Percentiles rank a stretch among this genome's conserved stretches.
Conservation (phyloP, 176 grass and related monocot species). For the Poa annua region DNA sequence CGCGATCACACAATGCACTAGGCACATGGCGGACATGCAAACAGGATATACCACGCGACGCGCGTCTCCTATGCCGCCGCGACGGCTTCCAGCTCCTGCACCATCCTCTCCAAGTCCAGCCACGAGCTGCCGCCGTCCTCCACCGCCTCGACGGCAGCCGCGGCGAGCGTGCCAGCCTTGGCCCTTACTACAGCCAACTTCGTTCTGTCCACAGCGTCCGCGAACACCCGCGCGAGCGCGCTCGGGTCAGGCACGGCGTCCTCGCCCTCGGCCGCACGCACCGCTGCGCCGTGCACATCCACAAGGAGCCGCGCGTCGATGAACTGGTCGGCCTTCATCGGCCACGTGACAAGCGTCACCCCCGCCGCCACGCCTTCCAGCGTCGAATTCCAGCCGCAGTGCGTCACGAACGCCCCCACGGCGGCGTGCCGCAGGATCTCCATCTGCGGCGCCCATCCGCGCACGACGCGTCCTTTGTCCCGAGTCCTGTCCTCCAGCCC, state of each 20-base stretch:
- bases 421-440: conserved; percentile 38
- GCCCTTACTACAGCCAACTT: conserved; percentile 27
- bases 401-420: conserved; percentile 67
- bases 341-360: conserved; percentile 37
- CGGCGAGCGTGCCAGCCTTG: neutral
- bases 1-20: too few species aligned
- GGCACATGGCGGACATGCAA: too few species aligned
- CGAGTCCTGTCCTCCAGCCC: conserved; percentile 37
- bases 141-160: conserved; percentile 2
- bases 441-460: conserved; percentile 51
- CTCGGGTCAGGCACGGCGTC: conserved; percentile 39
- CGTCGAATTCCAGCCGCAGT: conserved; percentile 85
- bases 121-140: conserved; percentile 52
- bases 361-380: conserved; percentile 52
- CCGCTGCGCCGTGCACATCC: conserved; percentile 28
- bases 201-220: conserved; percentile 29
- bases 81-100: neutral
- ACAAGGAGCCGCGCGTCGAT: conserved; percentile 33
- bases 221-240: conserved; percentile 34
- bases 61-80: neutral
- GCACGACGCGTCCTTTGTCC: conserved; percentile 34
- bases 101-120: conserved; percentile 31
- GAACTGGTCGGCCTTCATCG: conserved; percentile 52
- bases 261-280: conserved; percentile 33
- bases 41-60: too few species aligned